Percentiles rank a stretch among this genome's conserved stretches.
Conservation (phyloP, 768 basidiomycete species). For the Megacollybia marginata region DNA sequence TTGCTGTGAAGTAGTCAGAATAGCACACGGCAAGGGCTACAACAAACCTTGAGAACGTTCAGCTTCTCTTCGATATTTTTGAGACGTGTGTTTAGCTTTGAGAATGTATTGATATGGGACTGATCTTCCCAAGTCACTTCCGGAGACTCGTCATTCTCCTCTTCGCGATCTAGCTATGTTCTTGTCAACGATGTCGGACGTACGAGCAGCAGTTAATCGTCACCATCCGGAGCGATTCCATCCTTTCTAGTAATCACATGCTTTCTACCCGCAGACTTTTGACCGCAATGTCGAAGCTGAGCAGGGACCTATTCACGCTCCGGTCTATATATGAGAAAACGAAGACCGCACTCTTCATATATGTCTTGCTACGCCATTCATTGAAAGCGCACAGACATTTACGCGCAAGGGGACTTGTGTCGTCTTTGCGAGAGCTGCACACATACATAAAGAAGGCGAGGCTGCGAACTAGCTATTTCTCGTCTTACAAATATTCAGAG, state of each 20-base stretch:
- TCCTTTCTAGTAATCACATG: neutral
- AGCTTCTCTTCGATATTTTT: conserved; percentile 67
- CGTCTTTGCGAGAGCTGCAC: conserved; percentile 45
- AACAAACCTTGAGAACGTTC: conserved; percentile 59
- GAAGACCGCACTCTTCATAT: conserved; percentile 53
- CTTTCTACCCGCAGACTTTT: neutral
- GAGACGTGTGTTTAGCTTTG: conserved; percentile 80
- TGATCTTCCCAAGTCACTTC: conserved; percentile 93
- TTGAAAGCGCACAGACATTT: conserved; percentile 55
- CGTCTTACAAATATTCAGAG: conserved; percentile 27
- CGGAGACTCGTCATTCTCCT: conserved; percentile 65
- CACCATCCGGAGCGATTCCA: too few species aligned
- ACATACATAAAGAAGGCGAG: conserved; percentile 44
- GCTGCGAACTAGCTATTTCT: neutral
- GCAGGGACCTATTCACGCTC: neutral
- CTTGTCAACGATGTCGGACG: too few species aligned
- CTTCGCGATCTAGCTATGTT: conserved; percentile 61
- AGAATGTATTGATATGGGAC: conserved; percentile 86
- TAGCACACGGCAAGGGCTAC: neutral
- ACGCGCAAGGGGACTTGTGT: conserved; percentile 49
- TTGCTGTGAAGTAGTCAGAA: conserved; percentile 45
- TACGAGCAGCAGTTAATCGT: too few species aligned
- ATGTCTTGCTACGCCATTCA: conserved; percentile 43
- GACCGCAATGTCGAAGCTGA: neutral
- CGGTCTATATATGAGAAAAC: conserved; percentile 32